Base-by-base conservation (phyloP, 2,329 filamentous ascomycete genomes). In the Penicillium sp. region DNA sequence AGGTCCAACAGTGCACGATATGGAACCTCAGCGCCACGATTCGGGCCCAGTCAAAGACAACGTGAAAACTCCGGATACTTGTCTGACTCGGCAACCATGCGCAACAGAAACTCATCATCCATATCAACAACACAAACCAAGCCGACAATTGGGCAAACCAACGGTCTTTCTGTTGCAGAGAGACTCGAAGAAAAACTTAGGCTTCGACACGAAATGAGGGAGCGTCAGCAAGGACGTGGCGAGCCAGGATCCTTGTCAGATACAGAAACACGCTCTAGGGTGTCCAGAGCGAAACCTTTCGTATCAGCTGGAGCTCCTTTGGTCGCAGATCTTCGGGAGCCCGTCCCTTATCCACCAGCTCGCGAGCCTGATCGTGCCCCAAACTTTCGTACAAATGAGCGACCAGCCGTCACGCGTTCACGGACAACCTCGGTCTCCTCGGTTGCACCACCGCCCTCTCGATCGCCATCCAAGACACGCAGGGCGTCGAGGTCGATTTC, bases 181-280 rank as follows among this genome's bases (percentile, higher is more conserved):
- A 62, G 68, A 29, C 50, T 71, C n/a, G 70, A 72, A 40, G 69
- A 71, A 55, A 73, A 73, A 40, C 60, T 73, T 14, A 61, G 65
- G 23, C 59, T 59, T 23, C 26, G 42, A 16, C 42, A 26, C 8
- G 42, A 45, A 21, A 45, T 45, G 42, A 10, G 42, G 28, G 42
- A 45, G 42, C 42, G 42, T 28, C 65, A 69, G 42, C 68, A 68
- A 29, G 65, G 70, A 39, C 59, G 54, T 23, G 63, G 64, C 31
- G 67, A 67, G 8, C 47, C 57, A 26, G 59, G 52, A 7, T 48
- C 51, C 24, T 23, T 54, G 8, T 61, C 54, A 5, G 60, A 62
- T 24, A 50, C 58, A 10, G 60, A 63, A 21, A 34, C 50, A 26
- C 55, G 42, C 10, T 16, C 50, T 16, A 47, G 16, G 1, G 21